Base-by-base conservation (phyloP, 2,329 filamentous ascomycete genomes). In the Simplicillium sp. region DNA sequence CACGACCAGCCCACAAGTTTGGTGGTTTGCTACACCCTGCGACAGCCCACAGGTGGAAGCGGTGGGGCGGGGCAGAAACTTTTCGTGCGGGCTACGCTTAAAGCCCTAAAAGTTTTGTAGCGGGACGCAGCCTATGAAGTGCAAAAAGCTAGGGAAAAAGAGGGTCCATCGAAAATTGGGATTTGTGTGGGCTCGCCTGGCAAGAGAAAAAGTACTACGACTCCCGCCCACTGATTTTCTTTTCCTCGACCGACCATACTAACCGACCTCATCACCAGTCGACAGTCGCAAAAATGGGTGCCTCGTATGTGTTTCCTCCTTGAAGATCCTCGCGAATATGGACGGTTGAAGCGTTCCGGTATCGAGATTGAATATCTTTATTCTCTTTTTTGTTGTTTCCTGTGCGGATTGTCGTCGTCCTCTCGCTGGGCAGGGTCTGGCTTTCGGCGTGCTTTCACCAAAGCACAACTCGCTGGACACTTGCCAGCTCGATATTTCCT, bases 401-500 rank as follows among this genome's bases (percentile, higher is more conserved):
- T 25, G 9, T 67, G 70, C 68, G 78, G 80, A 84, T 87, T 86
- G 82, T 85, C 76, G 78, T 77, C 74, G 84, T 87, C 80, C 80
- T 84, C 80, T 87, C 78, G 80, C 84, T 87, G 80, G 81, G 75
- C 63, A 61, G 54, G 50, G 20, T 25, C 20, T 25, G 20, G 20
- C 20, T 25, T 25, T 25, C 20, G 20, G 9, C 9, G 20, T 25
- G 20, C 20, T 25, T 25, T 25, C 6, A 9, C 20, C 52, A 41
- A 42, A 51, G 51, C 53, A 49, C 34, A 36, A 37, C 18, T 11
- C 11, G 37, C 33, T 25, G 62, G 45, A 48, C 51, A 45, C 53
- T 61, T 65, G 73, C 80, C 82, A 87, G 84, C 83, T 88, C 84
- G 83, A 88, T 84, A 65, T 68, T 73, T 87, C 84, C 73, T 63